phyloP scores from a whole-genome alignment of 2,329 filamentous ascomycete genomes.

The Penicillium hesseltinei region DNA sequence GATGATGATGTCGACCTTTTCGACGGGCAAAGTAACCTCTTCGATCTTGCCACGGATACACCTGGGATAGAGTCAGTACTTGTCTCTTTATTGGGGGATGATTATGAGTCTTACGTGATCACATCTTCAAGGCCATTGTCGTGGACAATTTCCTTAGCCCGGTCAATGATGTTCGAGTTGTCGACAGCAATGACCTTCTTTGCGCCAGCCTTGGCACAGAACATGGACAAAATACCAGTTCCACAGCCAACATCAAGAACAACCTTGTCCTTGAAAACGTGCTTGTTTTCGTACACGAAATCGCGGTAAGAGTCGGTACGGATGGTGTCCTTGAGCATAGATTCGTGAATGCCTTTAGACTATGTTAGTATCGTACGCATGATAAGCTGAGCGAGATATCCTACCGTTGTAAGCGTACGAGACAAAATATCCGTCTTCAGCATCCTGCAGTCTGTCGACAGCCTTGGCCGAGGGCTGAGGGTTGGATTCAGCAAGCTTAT shows the following conservation, averaged over 20 bases:
- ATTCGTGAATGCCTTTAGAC: conserved; percentile 79
- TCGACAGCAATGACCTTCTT: conserved; percentile 86
- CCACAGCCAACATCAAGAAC: conserved; percentile 89
- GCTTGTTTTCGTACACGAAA: conserved; percentile 90
- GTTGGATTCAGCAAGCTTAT: conserved; percentile 35
- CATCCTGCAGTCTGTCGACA: conserved; percentile 45
- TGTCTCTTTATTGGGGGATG: neutral
- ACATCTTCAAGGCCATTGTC: conserved; percentile 71
- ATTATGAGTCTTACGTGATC: conserved; percentile 58
- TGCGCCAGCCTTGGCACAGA: conserved; percentile 87
- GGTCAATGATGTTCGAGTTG: conserved; percentile 84
- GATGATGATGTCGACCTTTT: conserved; percentile 87
- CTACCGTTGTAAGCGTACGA: conserved; percentile 68
- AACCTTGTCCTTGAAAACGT: conserved; percentile 79
- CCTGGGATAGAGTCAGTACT: conserved; percentile 28
- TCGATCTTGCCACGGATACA: conserved; percentile 84
- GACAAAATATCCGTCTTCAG: conserved; percentile 62
- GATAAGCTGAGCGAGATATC: conserved; percentile 14
- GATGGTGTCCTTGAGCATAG: conserved; percentile 87
- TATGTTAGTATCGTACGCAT: conserved; percentile 8
- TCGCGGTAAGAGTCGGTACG: conserved; percentile 91
- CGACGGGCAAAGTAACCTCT: conserved; percentile 74
- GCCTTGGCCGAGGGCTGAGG: conserved; percentile 24
- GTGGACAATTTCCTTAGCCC: conserved; percentile 80
- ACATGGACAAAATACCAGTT: conserved; percentile 87